Base-by-base conservation (phyloP, 331 rosid genomes). In the Rosa hybrid region DNA sequence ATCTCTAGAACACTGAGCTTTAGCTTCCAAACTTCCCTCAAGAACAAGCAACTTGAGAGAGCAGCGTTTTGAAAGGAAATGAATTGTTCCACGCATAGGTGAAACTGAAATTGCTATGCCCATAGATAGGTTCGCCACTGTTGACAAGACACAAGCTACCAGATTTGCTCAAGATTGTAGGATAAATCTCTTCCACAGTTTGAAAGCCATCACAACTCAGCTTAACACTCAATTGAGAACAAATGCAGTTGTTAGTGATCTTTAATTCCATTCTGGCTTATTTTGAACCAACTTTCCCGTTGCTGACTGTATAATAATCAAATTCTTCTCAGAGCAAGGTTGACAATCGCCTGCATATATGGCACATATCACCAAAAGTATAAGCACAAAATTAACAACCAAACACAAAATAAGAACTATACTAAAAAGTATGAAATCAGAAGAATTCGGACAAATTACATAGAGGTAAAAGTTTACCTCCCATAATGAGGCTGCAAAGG, bases 121-220 rank as follows among this genome's bases (percentile, higher is more conserved):
- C 72, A 9, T 68, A 8, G 25, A 68, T 68, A 38, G 72, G 25
- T 7, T 3, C 23, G 25, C 72, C 72, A 8, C 72, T 49, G 9
- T 68, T 38, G 49, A 68, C 49, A 25, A 68, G 72, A 69, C 85
- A 73, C n/a, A 1, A 23, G 11, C 20, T 13, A 0, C 86, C 81
- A 1, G 68, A 23, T 14, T 30, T 17, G 48, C 30, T 21, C 69
- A 74, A 25, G 23, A 79, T 1, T 11, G 70, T 59, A 56, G 83
- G 38, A 16, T 79, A 83, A 48, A 83, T 68, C 0, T 42, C n/a
- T 16, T 83, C 70, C 21, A 60, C 53, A 7, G 86, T 46, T 44
- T 83, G 74, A 70, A 74, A 83, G 12, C 75, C 86, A 1, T 70
- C 27, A 42, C 86, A 83, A 13, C 69, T 51, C 4, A 83, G 45